Percentiles rank a stretch among this genome's conserved stretches.
Conservation (phyloP, 2,329 filamentous ascomycete genomes). For the Fusarium globosum region DNA sequence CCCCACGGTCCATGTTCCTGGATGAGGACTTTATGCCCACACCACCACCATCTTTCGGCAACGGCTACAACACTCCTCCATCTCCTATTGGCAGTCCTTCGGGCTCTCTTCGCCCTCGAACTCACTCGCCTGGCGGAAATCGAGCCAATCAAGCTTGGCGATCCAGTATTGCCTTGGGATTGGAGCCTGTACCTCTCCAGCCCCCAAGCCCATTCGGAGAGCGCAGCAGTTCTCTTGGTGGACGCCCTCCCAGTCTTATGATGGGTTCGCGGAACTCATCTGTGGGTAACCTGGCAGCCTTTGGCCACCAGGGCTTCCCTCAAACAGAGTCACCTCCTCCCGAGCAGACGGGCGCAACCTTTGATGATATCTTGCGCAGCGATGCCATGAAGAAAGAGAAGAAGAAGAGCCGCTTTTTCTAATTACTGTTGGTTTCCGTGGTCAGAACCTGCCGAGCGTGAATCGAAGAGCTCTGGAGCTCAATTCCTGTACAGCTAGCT, state of each 20-base stretch:
- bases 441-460: constrained; percentile 7
- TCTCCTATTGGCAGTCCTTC: constrained; percentile 48
- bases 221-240: constrained; percentile 52
- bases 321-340: constrained; percentile 38
- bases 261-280: constrained; percentile 50
- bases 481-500: constrained; percentile 13
- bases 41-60: constrained; percentile 38
- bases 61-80: constrained; percentile 42
- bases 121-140: constrained; percentile 52
- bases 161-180: constrained; percentile 57
- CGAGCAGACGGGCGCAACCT: constrained; percentile 53
- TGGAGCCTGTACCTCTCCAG: constrained; percentile 56
- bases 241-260: constrained; percentile 49
- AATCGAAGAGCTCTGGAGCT: constrained; percentile 7
- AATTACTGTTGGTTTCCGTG: not conserved
- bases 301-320: constrained; percentile 31
- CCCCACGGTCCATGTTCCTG: constrained; percentile 52
- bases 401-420: constrained; percentile 58
- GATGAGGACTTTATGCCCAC: constrained; percentile 44
- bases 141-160: constrained; percentile 51
- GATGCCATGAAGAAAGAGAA: constrained; percentile 51
- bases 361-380: constrained; percentile 60
- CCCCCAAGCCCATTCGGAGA: constrained; percentile 49
- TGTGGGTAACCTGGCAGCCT: constrained; percentile 49
- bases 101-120: constrained; percentile 52